Evolutionary conservation across 768 basidiomycete species (phyloP), one percentile per base, ranked within the genome.

Genomic region (Gloeopeniophorella convolvens): DNA sequence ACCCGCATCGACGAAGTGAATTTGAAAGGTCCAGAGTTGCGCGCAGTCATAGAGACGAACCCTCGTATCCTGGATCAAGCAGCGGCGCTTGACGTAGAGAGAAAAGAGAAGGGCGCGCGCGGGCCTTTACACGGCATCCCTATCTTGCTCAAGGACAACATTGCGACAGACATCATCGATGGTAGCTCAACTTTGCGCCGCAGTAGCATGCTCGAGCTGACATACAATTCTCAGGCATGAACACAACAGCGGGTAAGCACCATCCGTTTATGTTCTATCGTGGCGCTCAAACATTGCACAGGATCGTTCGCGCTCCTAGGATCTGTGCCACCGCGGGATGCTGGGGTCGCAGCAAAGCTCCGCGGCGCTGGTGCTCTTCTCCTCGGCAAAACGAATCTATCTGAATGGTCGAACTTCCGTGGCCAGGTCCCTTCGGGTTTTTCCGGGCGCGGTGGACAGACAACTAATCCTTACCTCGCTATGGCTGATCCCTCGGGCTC

Each of bases 1-100:
- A 75, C 76, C 10, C 72, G 83, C 2, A 83, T 84, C 21, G 77
- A 82, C 4, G 77, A 85, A 59, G 83, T 85, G n/a, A 84, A 85
- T 57, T 57, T 75, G 15, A 67, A 77, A 49, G 81, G 82, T 1
- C 76, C 80, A 10, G 64, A 64, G 36, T 64, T 85, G 8, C 76
- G 72, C 9, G 82, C 82, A 1, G 72, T 85, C 4, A 65, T 82
- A 12, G 83, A 85, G 48, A 65, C 67, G 1, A 85, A 79, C 40
- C 71, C 76, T 0, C 71, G 69, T 6, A 80, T 81, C 2, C 65
- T 83, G 9, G 57, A 45, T 12, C 70, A 75, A 55, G 83, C 83
- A 11, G 76, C 72, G 2, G 67, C 62, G 0, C 63, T 80, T 18
- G 80, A 82, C 42, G 37, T 47, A 1, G 79, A 73, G 52, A 65